Base-by-base conservation (phyloP, 257 asterid species). In the Nyctanthes arbortristis region DNA sequence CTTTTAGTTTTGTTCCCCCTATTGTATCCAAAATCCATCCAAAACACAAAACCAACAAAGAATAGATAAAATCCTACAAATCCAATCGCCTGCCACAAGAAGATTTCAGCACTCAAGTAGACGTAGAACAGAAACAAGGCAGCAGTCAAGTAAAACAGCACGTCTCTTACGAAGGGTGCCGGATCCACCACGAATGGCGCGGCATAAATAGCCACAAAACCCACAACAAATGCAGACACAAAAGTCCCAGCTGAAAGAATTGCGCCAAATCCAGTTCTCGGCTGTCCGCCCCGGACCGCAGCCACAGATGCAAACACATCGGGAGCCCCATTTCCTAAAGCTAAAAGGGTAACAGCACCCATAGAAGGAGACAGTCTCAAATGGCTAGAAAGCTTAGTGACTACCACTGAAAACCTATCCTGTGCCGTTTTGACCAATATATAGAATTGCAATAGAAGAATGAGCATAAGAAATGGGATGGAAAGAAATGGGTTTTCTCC, bases 261-360 rank as follows among this genome's bases (percentile, higher is more conserved):
- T 22, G 99, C 99, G 4, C 97, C 96, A 66, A 93, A 91, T 10
- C 99, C 97, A 16, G 97, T 93, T 24, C 96, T 78, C 1, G 97
- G 80, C 58, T 87, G 96, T 1, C 97, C 97, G 8, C 94, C 94
- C 52, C 89, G 77, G 7, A 93, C 93, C 3, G 97, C 97, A 24
- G 99, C 97, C 66, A 93, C 92, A 4, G 97, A 91, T 4, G 99
- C 95, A 58, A 91, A 93, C 69, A 93, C 99, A 61, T 93, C 99
- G 35, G 99, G 99, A 1, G 99, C 96, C 8, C 97, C 99, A 75
- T 93, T 93, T 5, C 99, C 99, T 4, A 93, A 82, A 9, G 97
- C 97, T 65, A 93, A 67, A 31, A 93, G 94, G 75, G 99, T 93
- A 56, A 93, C 97, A 0, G 99, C 99, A 1, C 97, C 99, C 99